phyloP scores from a whole-genome alignment of 2,329 filamentous ascomycete species.

The Alternaria incomplexa region DNA sequence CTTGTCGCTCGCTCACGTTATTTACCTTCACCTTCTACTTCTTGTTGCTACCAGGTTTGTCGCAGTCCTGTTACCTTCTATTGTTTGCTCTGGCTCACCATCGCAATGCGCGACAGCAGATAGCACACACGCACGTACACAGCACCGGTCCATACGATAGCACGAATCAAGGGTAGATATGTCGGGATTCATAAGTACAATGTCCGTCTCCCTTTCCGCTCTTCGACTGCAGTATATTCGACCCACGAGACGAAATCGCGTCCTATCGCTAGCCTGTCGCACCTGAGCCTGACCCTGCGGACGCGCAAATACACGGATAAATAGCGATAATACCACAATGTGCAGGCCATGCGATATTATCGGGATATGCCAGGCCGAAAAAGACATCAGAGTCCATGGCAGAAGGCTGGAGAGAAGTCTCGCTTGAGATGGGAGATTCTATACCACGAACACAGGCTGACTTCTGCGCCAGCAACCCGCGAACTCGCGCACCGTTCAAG shows the following conservation, averaged over 20 bases:
- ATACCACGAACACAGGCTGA: slow-evolving; percentile 40
- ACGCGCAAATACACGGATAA: neutral
- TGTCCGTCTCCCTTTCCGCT: slow-evolving; percentile 62
- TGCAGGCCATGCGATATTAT: neutral
- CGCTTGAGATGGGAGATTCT: neutral
- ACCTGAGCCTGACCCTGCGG: neutral
- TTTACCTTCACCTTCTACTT: neutral
- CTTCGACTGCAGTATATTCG: neutral
- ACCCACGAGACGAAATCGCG: neutral
- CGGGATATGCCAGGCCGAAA: neutral
- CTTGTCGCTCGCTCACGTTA: slow-evolving; percentile 4
- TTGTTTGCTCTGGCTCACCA: slow-evolving; percentile 40
- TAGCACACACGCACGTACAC: slow-evolving; percentile 15
- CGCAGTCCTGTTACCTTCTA: slow-evolving; percentile 19
- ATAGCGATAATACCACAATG: neutral
- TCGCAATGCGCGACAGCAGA: slow-evolving; percentile 39
- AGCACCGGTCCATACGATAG: slow-evolving; percentile 22
- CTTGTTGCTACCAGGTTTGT: neutral
- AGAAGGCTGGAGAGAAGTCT: neutral
- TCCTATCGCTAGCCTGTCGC: neutral
- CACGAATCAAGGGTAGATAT: slow-evolving; percentile 10
- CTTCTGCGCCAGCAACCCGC: slow-evolving; percentile 72
- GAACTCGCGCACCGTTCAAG: slow-evolving; percentile 89
- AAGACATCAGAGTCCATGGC: neutral
- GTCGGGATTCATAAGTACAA: slow-evolving; percentile 80